Conservation (phyloP, 176 grass and related monocot genomes). For the Stipa capillata region DNA sequence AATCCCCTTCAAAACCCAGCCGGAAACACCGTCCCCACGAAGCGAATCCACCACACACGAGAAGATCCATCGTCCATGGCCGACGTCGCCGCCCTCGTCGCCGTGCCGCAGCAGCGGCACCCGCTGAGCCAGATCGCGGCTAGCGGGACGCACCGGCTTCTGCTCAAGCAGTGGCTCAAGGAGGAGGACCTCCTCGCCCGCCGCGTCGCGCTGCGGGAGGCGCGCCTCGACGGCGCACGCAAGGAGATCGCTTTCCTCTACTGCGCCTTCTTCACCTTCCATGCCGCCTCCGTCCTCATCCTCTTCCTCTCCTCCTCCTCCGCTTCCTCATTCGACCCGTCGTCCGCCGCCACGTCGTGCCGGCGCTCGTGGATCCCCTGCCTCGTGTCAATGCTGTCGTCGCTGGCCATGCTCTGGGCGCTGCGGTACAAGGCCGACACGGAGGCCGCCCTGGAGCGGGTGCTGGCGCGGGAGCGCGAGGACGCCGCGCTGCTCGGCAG, state of each 20-base stretch:
- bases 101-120: conserved; percentile 1
- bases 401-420: conserved; percentile 73
- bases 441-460: conserved; percentile 50
- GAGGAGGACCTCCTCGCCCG: conserved; percentile 70
- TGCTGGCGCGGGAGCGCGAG: conserved; percentile 79
- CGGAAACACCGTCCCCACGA: neutral
- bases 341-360: neutral
- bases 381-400: conserved; percentile 67
- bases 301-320: conserved; percentile 42
- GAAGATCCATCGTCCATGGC: neutral
- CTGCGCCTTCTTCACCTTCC: conserved; percentile 81
- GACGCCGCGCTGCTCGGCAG: conserved; percentile 58
- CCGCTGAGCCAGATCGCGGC: conserved; percentile 76
- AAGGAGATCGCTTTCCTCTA: conserved; percentile 75
- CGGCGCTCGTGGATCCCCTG: conserved; percentile 74
- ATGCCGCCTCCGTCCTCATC: conserved; percentile 62
- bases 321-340: neutral
- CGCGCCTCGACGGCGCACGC: conserved; percentile 52
- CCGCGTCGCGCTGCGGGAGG: conserved; percentile 77
- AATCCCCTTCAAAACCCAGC: neutral
- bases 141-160: conserved; percentile 76
- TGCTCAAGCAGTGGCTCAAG: conserved; percentile 91
- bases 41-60: neutral
- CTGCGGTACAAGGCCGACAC: conserved; percentile 88
- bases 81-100: neutral